Percentiles rank a stretch among this genome's conserved stretches.
Evolutionary conservation across 1,284 basidiomycete species (phyloP).

Genomic region (Acaromyces ingoldii): DNA sequence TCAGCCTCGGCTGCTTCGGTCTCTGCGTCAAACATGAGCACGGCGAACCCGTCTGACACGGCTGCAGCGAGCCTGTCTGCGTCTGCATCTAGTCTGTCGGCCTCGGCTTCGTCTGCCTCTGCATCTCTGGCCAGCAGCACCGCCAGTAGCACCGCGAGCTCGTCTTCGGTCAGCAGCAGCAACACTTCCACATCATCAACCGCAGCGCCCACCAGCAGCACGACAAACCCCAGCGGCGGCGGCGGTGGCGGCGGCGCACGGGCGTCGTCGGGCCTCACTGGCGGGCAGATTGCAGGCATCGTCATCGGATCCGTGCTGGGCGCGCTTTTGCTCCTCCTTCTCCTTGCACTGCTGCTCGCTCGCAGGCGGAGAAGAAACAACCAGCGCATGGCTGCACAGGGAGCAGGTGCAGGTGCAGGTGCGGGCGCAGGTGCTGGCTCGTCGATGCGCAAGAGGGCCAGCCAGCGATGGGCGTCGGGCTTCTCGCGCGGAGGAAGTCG

Average conservation of each 20-base stretch:
- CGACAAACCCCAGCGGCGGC: background rate
- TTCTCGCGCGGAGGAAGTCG: constrained; percentile 15
- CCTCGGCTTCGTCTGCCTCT: background rate
- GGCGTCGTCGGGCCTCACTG: constrained; percentile 22
- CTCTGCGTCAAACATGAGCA: background rate
- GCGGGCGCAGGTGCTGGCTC: background rate
- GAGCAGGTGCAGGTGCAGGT: constrained; percentile 11
- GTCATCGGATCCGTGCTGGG: constrained; percentile 26
- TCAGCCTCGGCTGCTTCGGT: constrained; percentile 1
- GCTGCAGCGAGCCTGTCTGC: too few species aligned
- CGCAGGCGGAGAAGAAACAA: constrained; percentile 17
- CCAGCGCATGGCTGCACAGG: constrained; percentile 13
- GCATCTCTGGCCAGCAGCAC: background rate
- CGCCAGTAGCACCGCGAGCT: too few species aligned
- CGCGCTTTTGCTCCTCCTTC: constrained; percentile 24
- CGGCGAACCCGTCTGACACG: background rate
- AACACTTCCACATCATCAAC: background rate
- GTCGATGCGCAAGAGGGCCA: background rate
- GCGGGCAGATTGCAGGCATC: constrained; percentile 37
- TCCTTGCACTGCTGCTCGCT: constrained; percentile 19
- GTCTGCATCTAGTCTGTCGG: too few species aligned
- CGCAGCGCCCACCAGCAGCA: constrained; percentile 1
- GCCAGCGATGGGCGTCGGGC: constrained; percentile 5
- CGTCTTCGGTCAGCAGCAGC: too few species aligned
- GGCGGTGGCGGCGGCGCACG: too few species aligned